These are phyloP conservation scores for Acrocalymma vagum DNA, from an alignment of 2,329 filamentous ascomycete genomes.

Conservation along the genomic window DNA sequence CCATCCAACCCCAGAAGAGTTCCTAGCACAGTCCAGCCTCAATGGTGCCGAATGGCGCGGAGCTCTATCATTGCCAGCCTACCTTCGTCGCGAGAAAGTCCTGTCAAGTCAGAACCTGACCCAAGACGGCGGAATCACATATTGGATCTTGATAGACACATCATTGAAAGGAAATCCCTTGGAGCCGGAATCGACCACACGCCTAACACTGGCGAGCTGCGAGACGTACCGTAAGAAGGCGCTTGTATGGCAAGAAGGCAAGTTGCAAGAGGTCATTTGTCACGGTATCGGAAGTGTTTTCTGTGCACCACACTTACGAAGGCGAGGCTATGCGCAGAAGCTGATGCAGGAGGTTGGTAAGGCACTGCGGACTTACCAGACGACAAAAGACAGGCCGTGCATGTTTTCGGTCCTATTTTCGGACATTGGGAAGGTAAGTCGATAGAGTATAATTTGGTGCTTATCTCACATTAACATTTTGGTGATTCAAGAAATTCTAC, in stretches of 20 bases:
- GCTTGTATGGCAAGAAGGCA: constrained; percentile 55
- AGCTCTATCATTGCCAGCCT: constrained; percentile 61
- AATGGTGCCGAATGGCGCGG: constrained; percentile 68
- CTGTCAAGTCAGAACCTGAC: constrained; percentile 62
- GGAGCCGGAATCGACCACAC: constrained; percentile 43
- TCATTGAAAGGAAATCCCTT: constrained; percentile 40
- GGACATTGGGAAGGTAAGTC: constrained; percentile 73
- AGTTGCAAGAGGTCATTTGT: constrained; percentile 65
- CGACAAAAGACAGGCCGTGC: constrained; percentile 47
- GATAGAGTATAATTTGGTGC: too few species aligned
- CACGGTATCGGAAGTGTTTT: constrained; percentile 87
- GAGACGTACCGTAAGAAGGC: constrained; percentile 63
- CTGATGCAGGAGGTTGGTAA: constrained; percentile 78
- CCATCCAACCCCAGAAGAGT: constrained; percentile 63
- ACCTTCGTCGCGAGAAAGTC: constrained; percentile 65
- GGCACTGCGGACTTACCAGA: constrained; percentile 62
- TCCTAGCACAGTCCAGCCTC: constrained; percentile 58
- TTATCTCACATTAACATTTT: too few species aligned
- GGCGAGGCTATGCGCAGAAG: constrained; percentile 77
- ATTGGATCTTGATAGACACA: constrained; percentile 67
- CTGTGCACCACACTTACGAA: constrained; percentile 71
- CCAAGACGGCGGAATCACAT: constrained; percentile 63
- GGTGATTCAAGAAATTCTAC: constrained; percentile 86
- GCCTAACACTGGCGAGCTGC: constrained; percentile 65
- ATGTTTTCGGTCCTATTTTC: constrained; percentile 85